A percentile compares a stretch with the other conserved stretches of the same genome.
These are phyloP conservation scores for Aspergillus nanangensis DNA, from an alignment of 495 filamentous ascomycete species.

Conservation along the genomic window DNA sequence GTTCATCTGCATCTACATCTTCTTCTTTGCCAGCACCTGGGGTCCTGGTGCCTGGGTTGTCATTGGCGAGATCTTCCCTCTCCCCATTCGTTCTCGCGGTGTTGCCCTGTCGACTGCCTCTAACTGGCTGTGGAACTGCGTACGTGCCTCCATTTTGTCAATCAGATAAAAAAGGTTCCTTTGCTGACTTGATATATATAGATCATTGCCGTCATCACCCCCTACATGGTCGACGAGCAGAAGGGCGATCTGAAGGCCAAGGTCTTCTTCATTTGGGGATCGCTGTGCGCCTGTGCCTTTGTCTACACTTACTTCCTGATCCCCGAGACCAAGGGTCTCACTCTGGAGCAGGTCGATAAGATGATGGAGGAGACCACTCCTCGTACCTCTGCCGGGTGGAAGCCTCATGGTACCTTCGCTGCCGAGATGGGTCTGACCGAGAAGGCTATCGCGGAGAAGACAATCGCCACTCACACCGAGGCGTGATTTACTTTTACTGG, in stretches of 20 bases:
- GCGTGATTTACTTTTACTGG: too few relatives aligned
- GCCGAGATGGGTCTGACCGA: constrained; percentile 55
- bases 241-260: constrained; percentile 68
- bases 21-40: constrained; percentile 77
- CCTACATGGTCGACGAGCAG: constrained; percentile 68
- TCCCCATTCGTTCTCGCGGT: constrained; percentile 76
- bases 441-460: constrained; percentile 29
- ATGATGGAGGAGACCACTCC: constrained; percentile 86
- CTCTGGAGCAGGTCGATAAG: constrained; percentile 83
- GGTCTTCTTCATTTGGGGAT: constrained; percentile 85
- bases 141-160: constrained; percentile 12
- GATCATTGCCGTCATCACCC: constrained; percentile 69
- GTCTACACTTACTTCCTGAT: constrained; percentile 78
- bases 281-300: constrained; percentile 59
- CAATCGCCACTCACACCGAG: constrained; percentile 26
- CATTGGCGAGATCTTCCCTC: constrained; percentile 83
- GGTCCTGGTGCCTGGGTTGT: constrained; percentile 74
- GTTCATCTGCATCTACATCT: constrained; percentile 72
- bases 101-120: constrained; percentile 76
- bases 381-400: constrained; percentile 70
- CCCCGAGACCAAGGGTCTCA: constrained; percentile 82
- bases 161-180: neutral
- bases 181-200: constrained; percentile 6
- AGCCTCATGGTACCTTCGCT: constrained; percentile 68
- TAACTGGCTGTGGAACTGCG: constrained; percentile 84